These are phyloP conservation scores for Cyberlindnera saturnus DNA, from an alignment of 805 yeast genomes.

Conservation along the genomic window DNA sequence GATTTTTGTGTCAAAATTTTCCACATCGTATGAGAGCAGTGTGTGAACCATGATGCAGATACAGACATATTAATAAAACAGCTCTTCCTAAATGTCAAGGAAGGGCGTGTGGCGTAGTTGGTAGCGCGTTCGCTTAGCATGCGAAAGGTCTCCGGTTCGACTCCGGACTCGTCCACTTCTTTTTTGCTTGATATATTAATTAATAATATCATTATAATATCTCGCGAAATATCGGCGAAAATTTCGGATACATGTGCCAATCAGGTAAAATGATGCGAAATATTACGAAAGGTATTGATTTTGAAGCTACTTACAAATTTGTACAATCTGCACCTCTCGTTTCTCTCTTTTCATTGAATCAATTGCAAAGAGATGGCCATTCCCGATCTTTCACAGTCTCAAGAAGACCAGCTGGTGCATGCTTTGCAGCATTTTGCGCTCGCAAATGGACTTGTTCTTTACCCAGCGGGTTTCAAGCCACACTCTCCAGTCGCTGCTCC, in stretches of 20 bases:
- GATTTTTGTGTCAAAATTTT: too few species aligned
- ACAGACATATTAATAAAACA: too few species aligned
- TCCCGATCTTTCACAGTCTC: constrained; percentile 21
- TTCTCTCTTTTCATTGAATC: neutral
- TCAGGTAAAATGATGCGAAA: neutral
- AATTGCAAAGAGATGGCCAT: constrained; percentile 8
- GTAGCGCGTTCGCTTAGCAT: constrained; percentile 79
- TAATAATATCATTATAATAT: too few species aligned
- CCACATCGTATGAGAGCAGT: neutral
- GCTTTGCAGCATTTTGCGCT: constrained; percentile 69
- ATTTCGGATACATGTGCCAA: neutral
- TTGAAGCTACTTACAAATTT: too few species aligned
- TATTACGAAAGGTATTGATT: neutral
- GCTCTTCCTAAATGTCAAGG: neutral
- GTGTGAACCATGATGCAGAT: neutral
- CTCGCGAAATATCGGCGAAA: neutral
- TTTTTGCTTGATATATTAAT: neutral
- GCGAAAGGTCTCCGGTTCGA: constrained; percentile 78
- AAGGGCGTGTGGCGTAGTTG: constrained; percentile 78
- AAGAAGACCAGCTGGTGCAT: constrained; percentile 31
- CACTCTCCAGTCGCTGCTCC: constrained; percentile 65
- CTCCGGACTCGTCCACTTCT: constrained; percentile 64
- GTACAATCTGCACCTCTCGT: too few species aligned
- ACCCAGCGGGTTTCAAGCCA: constrained; percentile 49
- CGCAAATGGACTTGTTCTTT: constrained; percentile 77